Base-by-base conservation (phyloP, 2,329 filamentous ascomycete genomes). In the Simplicillium sp. region DNA sequence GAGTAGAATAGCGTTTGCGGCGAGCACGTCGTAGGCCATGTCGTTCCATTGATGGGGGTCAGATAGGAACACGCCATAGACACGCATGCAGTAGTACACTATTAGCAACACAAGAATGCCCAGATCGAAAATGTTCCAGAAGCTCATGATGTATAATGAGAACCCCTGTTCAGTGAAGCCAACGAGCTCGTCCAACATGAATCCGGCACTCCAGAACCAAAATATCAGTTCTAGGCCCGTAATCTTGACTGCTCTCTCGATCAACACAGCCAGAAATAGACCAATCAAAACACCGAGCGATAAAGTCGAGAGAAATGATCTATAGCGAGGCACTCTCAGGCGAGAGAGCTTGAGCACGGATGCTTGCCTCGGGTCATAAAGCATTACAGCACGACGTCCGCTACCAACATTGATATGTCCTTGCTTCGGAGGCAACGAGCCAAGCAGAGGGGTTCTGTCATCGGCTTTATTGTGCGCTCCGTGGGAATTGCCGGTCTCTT, bases 131-230 rank as follows among this genome's bases (percentile, higher is more conserved):
- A 89, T 79, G 59, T 96, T 96, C 90, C 90, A 96, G 59, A 96
- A 92, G 58, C 87, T 94, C 80, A 96, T 90, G 54, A 96, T 87
- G 63, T 96, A 97, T 25, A 97, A 75, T 31, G 88, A 89, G 58
- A 96, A 96, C 3, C 90, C 90, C 62, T 96, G 88, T 60, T 97
- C 90, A 50, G 89, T 95, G 69, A 96, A 96, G 11, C 89, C 89
- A 14, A 96, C 88, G 16, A 97, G 75, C 62, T 96, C 90, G 54
- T 96, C 90, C 28, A 96, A 77, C 87, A 96, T 94, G 61, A 94
- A 96, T 1, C 90, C 90, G 18, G 87, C 87, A 56, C 87, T 94
- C 89, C 90, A 97, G 60, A 96, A 87, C 90, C 90, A 97, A 62
- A 97, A 96, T 11, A 95, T 60, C 13, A 96, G 68, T 59, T 97